phyloP scores from a whole-genome alignment of 2,329 filamentous ascomycete species.

The Pseudomassariella vexata region DNA sequence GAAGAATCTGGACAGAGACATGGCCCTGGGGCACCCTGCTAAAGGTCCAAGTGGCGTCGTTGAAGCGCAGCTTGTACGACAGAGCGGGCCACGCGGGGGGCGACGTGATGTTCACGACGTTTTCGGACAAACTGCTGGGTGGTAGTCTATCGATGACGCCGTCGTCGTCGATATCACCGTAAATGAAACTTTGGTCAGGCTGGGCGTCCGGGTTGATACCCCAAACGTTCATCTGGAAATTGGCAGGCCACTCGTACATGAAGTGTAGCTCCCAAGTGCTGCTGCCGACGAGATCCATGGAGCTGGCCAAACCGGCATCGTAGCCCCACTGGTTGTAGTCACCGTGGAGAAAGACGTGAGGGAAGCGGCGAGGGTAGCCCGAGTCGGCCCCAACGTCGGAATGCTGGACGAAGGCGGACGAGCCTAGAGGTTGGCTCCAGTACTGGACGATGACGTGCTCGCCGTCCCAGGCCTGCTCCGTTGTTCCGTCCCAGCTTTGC shows the following conservation, averaged over 20 bases:
- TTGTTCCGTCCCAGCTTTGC: conserved; percentile 47
- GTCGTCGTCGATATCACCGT: conserved; percentile 57
- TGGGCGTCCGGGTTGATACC: conserved; percentile 58
- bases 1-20: conserved; percentile 41
- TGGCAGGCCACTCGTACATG: conserved; percentile 57
- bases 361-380: conserved; percentile 43
- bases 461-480: conserved; percentile 47
- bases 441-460: conserved; percentile 58
- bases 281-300: conserved; percentile 41
- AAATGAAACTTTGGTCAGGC: conserved; percentile 53
- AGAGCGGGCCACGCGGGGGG: conserved; percentile 48
- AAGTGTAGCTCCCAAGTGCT: conserved; percentile 53
- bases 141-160: conserved; percentile 55
- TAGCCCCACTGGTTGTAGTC: conserved; percentile 60
- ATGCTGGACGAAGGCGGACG: conserved; percentile 55
- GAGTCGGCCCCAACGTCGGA: conserved; percentile 45
- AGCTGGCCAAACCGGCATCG: conserved; percentile 51
- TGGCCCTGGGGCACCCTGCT: conserved; percentile 46
- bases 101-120: conserved; percentile 53
- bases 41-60: conserved; percentile 50
- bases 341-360: conserved; percentile 58
- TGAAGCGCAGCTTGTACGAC: conserved; percentile 47
- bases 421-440: conserved; percentile 53
- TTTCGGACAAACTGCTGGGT: conserved; percentile 48
- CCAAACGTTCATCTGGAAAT: conserved; percentile 60